These are phyloP conservation scores for Phytophthora brassicae DNA, from an alignment of 352 stramenopile genomes.

Conservation along the genomic window DNA sequence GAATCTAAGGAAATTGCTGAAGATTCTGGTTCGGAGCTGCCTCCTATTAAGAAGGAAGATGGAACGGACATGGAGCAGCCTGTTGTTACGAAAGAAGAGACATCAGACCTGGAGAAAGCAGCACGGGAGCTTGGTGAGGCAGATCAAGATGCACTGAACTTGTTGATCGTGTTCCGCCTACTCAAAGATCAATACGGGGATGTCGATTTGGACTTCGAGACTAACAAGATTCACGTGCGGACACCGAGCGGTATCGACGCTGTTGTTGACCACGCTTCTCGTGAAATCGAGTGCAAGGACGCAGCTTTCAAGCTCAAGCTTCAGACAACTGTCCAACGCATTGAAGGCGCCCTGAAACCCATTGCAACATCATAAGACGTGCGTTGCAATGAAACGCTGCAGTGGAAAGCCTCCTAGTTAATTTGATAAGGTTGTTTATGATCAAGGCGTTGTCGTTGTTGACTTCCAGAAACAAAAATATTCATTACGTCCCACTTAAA, in stretches of 20 bases:
- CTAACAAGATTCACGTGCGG: slow-evolving; percentile 86
- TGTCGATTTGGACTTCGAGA: slow-evolving; percentile 85
- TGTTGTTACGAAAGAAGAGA: slow-evolving; percentile 21
- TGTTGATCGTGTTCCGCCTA: slow-evolving; percentile 81
- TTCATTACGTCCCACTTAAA: slow-evolving; percentile 12
- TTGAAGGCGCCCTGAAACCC: slow-evolving; percentile 66
- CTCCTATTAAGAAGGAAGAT: slow-evolving; percentile 17
- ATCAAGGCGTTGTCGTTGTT: slow-evolving; percentile 13
- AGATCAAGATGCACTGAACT: slow-evolving; percentile 82
- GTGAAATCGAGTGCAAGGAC: slow-evolving; percentile 72
- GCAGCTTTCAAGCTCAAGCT: slow-evolving; percentile 74
- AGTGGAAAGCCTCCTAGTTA: background rate
- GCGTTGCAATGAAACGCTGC: background rate
- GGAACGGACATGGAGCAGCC: slow-evolving; percentile 39
- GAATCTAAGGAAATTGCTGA: slow-evolving; percentile 21
- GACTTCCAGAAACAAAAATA: slow-evolving; percentile 24
- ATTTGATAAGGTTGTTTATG: background rate
- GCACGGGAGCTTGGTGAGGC: slow-evolving; percentile 61
- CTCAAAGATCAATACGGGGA: slow-evolving; percentile 88
- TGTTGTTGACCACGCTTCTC: slow-evolving; percentile 60
- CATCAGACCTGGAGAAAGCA: slow-evolving; percentile 49
- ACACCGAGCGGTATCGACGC: slow-evolving; percentile 74
- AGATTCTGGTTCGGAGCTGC: slow-evolving; percentile 13
- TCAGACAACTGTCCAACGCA: slow-evolving; percentile 59
- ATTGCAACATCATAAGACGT: slow-evolving; percentile 47